Evolutionary conservation across 148 eudicot genomes (phyloP), one percentile per base, ranked within the genome.

Genomic region (Oxyria digyna): DNA sequence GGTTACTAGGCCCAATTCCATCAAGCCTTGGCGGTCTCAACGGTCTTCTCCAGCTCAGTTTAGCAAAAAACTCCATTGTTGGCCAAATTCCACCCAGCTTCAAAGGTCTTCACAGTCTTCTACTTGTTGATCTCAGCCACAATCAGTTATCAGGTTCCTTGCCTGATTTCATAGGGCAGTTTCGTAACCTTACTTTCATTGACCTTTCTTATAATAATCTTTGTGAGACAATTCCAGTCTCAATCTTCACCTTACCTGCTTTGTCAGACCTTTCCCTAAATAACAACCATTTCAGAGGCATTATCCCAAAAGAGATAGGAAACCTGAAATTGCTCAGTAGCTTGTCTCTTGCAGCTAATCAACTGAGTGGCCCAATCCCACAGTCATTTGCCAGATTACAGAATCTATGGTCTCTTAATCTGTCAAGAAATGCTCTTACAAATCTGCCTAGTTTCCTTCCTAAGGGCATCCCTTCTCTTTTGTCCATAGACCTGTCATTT

Each of bases 401-500:
- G 48, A 87, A 78, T 41, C 83, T 91, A 26, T 89, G 97, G 96
- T 77, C 81, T 75, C 82, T 89, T 27, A 91, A 85, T 74, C 63
- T 91, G 41, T 91, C 97, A 4, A 78, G 87, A 63, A 91, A 91
- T 76, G 72, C 75, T 1, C 79, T 91, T 63, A 72, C 79, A 8
- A 78, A 76, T 42, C 70, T 89, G 69, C 96, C 96, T 7, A 75
- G 49, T 57, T 67, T 76, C 35, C 72, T 87, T 46, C 67, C 74
- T 48, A 84, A 73, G 18, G 90, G 87, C 46, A 67, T 91, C 64
- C 89, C 84, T 76, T 91, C 90, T 69, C 62, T 89, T 46, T 62
- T 87, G 77, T 85, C 96, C 1, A 70, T 91, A 42, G 97, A 91
- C 79, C 75, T 91, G 33, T 91, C 96, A 4, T 76, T 85, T 77